Percentiles rank a stretch among this genome's conserved stretches.
Evolutionary conservation across 208 protist species (phyloP).

Genomic region (Leishmania aethiopica): DNA sequence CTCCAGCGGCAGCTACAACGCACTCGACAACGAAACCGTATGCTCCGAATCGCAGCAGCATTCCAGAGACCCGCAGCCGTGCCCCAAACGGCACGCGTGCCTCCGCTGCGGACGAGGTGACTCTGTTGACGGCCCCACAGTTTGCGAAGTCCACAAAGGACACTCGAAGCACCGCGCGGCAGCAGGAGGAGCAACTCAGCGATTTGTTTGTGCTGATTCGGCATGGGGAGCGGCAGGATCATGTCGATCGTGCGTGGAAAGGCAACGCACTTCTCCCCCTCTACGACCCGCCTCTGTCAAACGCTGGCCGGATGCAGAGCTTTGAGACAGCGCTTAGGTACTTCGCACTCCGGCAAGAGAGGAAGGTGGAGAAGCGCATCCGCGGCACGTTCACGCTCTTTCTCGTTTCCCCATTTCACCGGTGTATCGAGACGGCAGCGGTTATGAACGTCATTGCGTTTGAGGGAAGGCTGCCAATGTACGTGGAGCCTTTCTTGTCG

Average conservation of each 20-base stretch:
- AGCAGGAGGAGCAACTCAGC: constrained; percentile 39
- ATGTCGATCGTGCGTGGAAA: constrained; percentile 72
- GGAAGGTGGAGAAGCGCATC: constrained; percentile 61
- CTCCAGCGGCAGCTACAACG: neutral
- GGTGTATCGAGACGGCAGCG: constrained; percentile 81
- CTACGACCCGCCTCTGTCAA: constrained; percentile 82
- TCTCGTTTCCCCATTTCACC: constrained; percentile 81
- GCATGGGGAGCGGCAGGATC: constrained; percentile 83
- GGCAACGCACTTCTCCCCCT: constrained; percentile 56
- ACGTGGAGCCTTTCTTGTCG: constrained; percentile 73
- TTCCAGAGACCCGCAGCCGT: neutral
- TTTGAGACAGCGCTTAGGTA: constrained; percentile 82
- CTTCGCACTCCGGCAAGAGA: constrained; percentile 44
- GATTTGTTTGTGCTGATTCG: constrained; percentile 75
- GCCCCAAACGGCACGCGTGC: neutral
- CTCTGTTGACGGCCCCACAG: constrained; percentile 60
- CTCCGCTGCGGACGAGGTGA: constrained; percentile 24
- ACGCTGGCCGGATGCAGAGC: constrained; percentile 63
- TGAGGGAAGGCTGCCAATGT: constrained; percentile 67
- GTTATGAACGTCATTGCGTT: constrained; percentile 84
- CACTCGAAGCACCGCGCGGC: constrained; percentile 20
- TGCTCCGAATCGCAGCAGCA: neutral
- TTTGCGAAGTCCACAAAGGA: constrained; percentile 62
- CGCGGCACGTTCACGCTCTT: constrained; percentile 64
- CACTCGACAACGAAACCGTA: neutral